Percentiles rank a stretch among this genome's conserved stretches.
These are phyloP conservation scores for Hypoxylon rubiginosum DNA, from an alignment of 2,329 filamentous ascomycete genomes.

Conservation along the genomic window DNA sequence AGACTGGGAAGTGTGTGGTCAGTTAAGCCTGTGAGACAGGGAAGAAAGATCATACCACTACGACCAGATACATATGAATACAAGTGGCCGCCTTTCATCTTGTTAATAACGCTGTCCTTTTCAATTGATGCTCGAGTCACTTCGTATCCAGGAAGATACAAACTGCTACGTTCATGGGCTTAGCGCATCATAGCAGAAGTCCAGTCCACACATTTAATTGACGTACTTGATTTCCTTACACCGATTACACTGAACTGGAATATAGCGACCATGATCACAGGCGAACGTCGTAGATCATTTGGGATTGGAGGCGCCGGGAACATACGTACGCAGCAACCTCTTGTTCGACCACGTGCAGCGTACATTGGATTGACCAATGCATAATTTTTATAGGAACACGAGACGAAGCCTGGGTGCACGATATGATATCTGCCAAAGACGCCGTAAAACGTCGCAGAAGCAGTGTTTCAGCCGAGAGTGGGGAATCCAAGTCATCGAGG, in stretches of 20 bases:
- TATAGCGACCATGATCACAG: constrained; percentile 12
- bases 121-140: not conserved
- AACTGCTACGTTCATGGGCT: not conserved
- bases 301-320: constrained; percentile 51
- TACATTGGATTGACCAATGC: not conserved
- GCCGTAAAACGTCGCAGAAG: constrained; percentile 40
- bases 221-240: not conserved
- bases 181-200: not conserved
- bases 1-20: constrained; percentile 5
- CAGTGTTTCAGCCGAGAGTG: constrained; percentile 20
- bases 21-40: constrained; percentile 21
- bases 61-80: constrained; percentile 17
- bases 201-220: not conserved
- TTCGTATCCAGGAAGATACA: not conserved
- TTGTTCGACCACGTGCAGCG: not conserved
- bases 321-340: constrained; percentile 44
- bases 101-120: not conserved
- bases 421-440: constrained; percentile 35
- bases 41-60: constrained; percentile 24
- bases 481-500: constrained; percentile 40
- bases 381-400: constrained; percentile 39
- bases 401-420: constrained; percentile 45
- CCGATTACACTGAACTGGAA: constrained; percentile 1
- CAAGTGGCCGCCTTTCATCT: not conserved
- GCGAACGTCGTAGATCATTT: constrained; percentile 46